Conservation (phyloP, 306 rosid genomes). For the Myrica gale region DNA sequence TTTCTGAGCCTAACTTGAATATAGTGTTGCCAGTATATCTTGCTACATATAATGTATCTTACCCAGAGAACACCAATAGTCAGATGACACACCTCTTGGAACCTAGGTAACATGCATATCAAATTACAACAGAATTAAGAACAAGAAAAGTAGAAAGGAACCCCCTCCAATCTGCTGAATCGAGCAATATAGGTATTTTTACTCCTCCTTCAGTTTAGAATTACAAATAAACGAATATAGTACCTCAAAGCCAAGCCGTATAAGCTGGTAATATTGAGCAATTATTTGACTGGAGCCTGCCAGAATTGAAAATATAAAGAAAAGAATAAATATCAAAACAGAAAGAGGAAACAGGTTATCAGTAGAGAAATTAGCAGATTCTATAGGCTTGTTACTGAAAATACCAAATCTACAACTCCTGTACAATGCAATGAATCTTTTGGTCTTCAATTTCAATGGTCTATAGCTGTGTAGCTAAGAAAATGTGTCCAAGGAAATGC, state of each 20-base stretch:
- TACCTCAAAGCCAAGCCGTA: conserved; percentile 57
- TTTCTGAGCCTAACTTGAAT: too few species aligned
- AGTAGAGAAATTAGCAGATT: not conserved
- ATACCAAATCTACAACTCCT: not conserved
- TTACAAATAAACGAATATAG: not conserved
- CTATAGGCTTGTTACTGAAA: not conserved
- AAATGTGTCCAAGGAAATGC: too few species aligned
- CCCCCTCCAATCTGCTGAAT: not conserved
- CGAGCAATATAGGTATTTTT: not conserved
- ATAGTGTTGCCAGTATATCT: too few species aligned
- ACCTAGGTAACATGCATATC: not conserved
- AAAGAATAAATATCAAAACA: not conserved
- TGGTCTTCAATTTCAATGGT: not conserved
- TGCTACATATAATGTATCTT: too few species aligned
- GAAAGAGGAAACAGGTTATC: not conserved
- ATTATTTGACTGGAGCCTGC: conserved; percentile 61
- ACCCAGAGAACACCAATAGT: too few species aligned
- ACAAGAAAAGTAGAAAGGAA: not conserved
- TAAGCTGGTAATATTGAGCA: conserved; percentile 55
- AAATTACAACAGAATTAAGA: not conserved
- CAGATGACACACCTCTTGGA: not conserved
- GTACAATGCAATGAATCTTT: not conserved
- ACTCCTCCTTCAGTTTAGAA: not conserved
- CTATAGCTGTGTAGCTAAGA: not conserved
- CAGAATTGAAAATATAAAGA: not conserved